phyloP scores from a whole-genome alignment of 441 rosid genomes.

The Erysimum cheiri region DNA sequence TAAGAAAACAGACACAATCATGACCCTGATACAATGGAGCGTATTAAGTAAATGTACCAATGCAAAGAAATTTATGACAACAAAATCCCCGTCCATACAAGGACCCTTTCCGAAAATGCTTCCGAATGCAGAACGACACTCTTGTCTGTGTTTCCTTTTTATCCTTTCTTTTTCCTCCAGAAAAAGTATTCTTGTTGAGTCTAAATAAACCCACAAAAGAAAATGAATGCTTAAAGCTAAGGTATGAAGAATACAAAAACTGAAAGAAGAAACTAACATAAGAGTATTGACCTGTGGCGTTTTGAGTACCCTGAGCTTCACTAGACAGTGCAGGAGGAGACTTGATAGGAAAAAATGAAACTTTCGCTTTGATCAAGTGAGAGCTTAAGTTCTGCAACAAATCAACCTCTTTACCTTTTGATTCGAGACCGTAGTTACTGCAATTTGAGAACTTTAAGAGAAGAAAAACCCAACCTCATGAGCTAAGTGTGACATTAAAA shows the following conservation, averaged over 20 bases:
- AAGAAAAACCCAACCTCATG: slow-evolving; percentile 59
- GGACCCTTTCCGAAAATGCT: slow-evolving; percentile 61
- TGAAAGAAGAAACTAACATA: background rate
- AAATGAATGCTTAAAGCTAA: background rate
- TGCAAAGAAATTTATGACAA: slow-evolving; percentile 87
- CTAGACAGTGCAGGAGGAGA: slow-evolving; percentile 74
- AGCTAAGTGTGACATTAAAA: slow-evolving; percentile 73
- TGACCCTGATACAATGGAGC: background rate
- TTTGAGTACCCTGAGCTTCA: slow-evolving; percentile 37
- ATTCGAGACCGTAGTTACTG: slow-evolving; percentile 15
- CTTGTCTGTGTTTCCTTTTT: slow-evolving; percentile 60
- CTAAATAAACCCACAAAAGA: slow-evolving; percentile 42
- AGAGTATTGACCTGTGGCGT: slow-evolving; percentile 48
- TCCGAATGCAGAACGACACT: slow-evolving; percentile 64
- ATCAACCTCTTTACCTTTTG: slow-evolving; percentile 6
- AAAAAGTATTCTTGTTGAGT: slow-evolving; percentile 43
- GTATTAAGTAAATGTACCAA: slow-evolving; percentile 56
- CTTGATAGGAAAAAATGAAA: slow-evolving; percentile 52
- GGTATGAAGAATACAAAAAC: slow-evolving; percentile 4
- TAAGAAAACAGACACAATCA: slow-evolving; percentile 13
- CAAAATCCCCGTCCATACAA: slow-evolving; percentile 65
- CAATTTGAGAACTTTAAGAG: slow-evolving; percentile 18
- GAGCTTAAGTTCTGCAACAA: slow-evolving; percentile 58
- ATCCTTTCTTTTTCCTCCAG: slow-evolving; percentile 50
- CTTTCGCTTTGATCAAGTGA: slow-evolving; percentile 56